Evolutionary conservation across 345 rosid genomes (phyloP).

Genomic region (Psidium guajava): DNA sequence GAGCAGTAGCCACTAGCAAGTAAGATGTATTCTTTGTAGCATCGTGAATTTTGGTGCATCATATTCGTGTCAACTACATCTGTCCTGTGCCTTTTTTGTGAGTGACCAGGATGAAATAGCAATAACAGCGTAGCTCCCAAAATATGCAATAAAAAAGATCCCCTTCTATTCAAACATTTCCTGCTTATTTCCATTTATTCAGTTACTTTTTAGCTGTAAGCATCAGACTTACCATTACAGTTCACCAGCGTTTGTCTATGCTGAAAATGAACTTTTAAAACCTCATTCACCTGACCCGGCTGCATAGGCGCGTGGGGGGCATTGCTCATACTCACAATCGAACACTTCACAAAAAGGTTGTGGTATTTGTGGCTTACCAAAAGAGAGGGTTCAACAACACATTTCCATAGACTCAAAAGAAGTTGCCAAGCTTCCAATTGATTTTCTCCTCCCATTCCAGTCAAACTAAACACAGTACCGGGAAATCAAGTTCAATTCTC

Average conservation of each 20-base stretch:
- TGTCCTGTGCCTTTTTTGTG: neutral
- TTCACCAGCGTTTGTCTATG: neutral
- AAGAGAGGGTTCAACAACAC: neutral
- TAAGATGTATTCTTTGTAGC: conserved; percentile 4
- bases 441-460: neutral
- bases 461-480: neutral
- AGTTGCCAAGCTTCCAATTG: neutral
- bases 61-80: neutral
- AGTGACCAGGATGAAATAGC: neutral
- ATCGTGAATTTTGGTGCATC: neutral
- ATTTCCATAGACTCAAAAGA: neutral
- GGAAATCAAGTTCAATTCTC: neutral
- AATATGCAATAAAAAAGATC: neutral
- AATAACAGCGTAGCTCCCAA: neutral
- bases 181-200: neutral
- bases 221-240: neutral
- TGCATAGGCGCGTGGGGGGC: neutral
- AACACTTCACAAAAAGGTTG: neutral
- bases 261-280: neutral
- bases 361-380: neutral
- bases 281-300: neutral
- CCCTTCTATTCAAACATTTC: neutral
- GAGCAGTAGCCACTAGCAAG: conserved; percentile 11
- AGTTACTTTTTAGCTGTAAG: neutral
- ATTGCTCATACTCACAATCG: neutral